These are phyloP conservation scores for Mucor indicus DNA, from an alignment of 371 early-diverging fungal species.

Conservation along the genomic window DNA sequence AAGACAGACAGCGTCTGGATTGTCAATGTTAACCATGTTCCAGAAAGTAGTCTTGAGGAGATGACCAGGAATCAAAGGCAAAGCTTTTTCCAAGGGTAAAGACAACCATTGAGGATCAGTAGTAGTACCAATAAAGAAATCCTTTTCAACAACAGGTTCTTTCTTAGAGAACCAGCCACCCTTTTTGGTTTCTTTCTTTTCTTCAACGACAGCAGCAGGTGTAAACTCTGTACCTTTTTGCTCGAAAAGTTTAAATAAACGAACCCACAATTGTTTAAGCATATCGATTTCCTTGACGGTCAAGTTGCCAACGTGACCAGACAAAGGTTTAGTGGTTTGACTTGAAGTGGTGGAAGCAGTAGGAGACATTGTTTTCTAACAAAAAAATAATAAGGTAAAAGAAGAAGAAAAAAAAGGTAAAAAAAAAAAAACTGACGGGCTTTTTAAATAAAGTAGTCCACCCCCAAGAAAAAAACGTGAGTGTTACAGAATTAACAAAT, in stretches of 20 bases:
- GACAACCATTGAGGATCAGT: conserved; percentile 39
- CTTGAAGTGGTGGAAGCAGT: conserved; percentile 1
- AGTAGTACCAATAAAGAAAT: conserved; percentile 50
- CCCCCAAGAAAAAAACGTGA: conserved; percentile 8
- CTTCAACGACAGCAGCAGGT: too few species aligned
- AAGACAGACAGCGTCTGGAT: conserved; percentile 65
- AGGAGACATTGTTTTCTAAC: conserved; percentile 14
- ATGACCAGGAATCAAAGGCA: conserved; percentile 35
- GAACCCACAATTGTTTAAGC: conserved; percentile 54
- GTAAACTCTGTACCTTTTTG: conserved; percentile 27
- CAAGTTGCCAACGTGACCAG: conserved; percentile 47
- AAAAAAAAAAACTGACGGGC: conserved; percentile 1
- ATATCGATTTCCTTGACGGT: conserved; percentile 44
- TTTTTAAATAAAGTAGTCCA: conserved; percentile 13
- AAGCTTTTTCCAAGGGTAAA: conserved; percentile 37
- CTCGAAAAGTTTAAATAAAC: conserved; percentile 45
- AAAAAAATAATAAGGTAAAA: conserved; percentile 1
- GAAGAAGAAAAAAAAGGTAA: conserved; percentile 3
- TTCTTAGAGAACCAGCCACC: conserved; percentile 36
- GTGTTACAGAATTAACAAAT: conserved; percentile 16
- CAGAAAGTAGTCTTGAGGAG: conserved; percentile 45
- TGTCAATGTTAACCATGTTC: conserved; percentile 57
- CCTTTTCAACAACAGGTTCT: conserved; percentile 31
- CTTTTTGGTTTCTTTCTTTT: conserved; percentile 16
- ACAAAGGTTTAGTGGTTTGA: conserved; percentile 2